Base-by-base conservation (phyloP, 768 basidiomycete genomes). In the Kwoniella sp. region DNA sequence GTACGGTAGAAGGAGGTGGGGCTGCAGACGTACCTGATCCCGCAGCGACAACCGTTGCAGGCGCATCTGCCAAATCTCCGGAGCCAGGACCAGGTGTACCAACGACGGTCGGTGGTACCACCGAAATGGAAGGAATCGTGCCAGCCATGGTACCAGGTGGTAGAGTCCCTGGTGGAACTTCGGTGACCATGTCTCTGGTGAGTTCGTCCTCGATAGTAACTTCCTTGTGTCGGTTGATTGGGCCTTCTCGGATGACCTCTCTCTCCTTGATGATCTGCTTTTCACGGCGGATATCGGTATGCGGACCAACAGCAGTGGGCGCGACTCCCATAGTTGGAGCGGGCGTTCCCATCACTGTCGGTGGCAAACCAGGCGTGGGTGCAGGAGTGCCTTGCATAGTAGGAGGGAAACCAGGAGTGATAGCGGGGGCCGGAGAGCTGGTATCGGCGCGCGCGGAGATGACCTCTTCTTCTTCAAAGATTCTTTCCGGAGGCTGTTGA, bases 171-270 rank as follows among this genome's bases (percentile, higher is more conserved):
- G 60, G 60, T 15, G 56, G 68, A 52, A 56, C 64, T n/a, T 50
- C 50, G 13, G 68, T 68, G n/a, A 67, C 62, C 40, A 62, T 52
- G 40, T 68, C 70, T 37, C 40, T 56, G 15, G 70, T 60, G 37
- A 62, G 49, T 24, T 68, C 66, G 17, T 68, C 49, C 22, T 67
- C 64, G 24, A 33, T 29, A 10, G 68, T 63, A 26, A 64, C 57
- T 46, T 76, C 68, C 55, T 58, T 70, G 56, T 69, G 68, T 6
- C 60, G 63, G 56, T 57, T 56, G 47, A 56, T 26, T 10, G 68
- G 70, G 52, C 70, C 67, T 30, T 76, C 68, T n/a, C 64, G 70
- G 17, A 70, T 69, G 40, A 70, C 56, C 52, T 77, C 76, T 24
- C 62, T 63, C 50, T 77, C 76, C 44, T 65, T 74, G 63, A 65